Conservation (phyloP, 2,329 filamentous ascomycete species). For the Monosporascus sp. region DNA sequence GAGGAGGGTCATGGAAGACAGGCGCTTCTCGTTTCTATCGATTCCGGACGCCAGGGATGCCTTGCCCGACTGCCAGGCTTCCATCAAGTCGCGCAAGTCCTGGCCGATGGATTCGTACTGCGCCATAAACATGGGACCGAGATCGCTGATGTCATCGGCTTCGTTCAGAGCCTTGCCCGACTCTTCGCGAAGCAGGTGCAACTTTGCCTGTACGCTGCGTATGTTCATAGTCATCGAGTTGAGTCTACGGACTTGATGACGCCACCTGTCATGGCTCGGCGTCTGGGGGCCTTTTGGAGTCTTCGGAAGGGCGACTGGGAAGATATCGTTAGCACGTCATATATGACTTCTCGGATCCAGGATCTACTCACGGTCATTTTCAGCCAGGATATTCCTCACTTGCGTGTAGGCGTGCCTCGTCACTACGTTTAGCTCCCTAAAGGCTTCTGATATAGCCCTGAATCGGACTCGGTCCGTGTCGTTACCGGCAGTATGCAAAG, state of each 20-base stretch:
- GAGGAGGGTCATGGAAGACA: constrained; percentile 55
- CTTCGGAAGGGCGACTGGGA: constrained; percentile 42
- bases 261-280: constrained; percentile 76
- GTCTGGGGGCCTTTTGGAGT: constrained; percentile 59
- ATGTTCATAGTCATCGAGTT: constrained; percentile 87
- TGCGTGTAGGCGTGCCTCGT: constrained; percentile 60
- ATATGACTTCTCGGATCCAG: not conserved
- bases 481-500: constrained; percentile 77
- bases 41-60: constrained; percentile 77
- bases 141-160: constrained; percentile 65
- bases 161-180: constrained; percentile 75
- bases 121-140: constrained; percentile 72
- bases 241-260: constrained; percentile 82
- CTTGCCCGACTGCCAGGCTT: constrained; percentile 85
- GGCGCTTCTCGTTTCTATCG: constrained; percentile 70
- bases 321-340: constrained; percentile 7
- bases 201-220: constrained; percentile 86
- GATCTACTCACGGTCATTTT: constrained; percentile 67
- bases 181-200: constrained; percentile 87
- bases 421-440: constrained; percentile 59
- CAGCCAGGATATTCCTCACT: constrained; percentile 65
- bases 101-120: constrained; percentile 94
- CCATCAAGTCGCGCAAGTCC: constrained; percentile 74
- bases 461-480: constrained; percentile 73
- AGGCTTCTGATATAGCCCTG: constrained; percentile 71